Conservation (phyloP, 2,329 filamentous ascomycete genomes). For the Stagonosporopsis rhizophila region DNA sequence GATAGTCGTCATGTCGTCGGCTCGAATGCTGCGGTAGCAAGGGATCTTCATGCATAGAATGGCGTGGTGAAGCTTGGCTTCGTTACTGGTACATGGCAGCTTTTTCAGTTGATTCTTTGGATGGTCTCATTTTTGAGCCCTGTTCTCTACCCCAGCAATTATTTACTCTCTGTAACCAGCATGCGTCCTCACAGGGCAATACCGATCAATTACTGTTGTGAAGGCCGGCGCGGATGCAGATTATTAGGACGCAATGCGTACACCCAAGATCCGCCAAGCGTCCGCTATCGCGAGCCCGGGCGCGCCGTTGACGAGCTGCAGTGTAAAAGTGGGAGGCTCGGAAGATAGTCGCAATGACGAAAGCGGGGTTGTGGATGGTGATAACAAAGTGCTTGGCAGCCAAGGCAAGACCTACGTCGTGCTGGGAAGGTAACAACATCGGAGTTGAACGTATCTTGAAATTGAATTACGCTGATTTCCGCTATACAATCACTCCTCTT, state of each 20-base stretch:
- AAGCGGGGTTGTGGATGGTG: constrained; percentile 6
- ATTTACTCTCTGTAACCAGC: background rate
- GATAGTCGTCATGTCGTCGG: background rate
- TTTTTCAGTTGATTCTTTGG: too few relatives aligned
- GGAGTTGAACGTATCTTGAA: background rate
- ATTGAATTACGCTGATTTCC: background rate
- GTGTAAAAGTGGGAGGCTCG: constrained; percentile 11
- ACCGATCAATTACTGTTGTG: background rate
- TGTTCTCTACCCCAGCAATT: background rate
- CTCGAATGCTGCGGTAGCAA: background rate
- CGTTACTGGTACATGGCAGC: background rate
- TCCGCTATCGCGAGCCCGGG: background rate
- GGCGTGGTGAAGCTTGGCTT: constrained; percentile 11
- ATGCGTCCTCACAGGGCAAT: background rate
- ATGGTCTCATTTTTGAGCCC: too few relatives aligned
- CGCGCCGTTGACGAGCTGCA: constrained; percentile 3
- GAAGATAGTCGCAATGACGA: constrained; percentile 5
- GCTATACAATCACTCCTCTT: constrained; percentile 16
- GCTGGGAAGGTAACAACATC: background rate
- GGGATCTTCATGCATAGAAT: constrained; percentile 3
- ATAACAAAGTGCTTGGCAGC: constrained; percentile 11
- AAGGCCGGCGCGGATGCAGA: background rate
- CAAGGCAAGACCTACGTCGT: background rate
- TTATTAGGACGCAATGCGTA: too few relatives aligned
- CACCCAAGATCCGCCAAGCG: constrained; percentile 12